These are phyloP conservation scores for Metschnikowia cubensis DNA, from an alignment of 805 yeast genomes.

Conservation along the genomic window DNA sequence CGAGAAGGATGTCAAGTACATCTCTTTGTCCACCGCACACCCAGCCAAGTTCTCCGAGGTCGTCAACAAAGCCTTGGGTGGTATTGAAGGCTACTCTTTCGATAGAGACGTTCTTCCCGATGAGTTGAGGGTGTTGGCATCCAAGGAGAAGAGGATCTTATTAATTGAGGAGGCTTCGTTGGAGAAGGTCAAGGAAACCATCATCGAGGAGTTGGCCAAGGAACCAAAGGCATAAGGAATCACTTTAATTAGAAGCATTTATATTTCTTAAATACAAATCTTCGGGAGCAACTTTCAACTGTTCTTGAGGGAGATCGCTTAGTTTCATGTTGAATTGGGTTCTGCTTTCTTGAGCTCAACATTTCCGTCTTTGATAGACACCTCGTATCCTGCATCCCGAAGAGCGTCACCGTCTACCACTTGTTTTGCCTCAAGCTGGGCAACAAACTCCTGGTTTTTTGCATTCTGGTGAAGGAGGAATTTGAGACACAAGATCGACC, in stretches of 20 bases:
- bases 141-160: constrained; percentile 70
- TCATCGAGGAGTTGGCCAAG: constrained; percentile 59
- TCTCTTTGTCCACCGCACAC: constrained; percentile 94
- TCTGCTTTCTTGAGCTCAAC: constrained; percentile 45
- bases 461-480: constrained; percentile 60
- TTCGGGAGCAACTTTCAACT: neutral
- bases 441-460: constrained; percentile 73
- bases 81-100: constrained; percentile 72
- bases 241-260: neutral
- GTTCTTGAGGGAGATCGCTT: neutral
- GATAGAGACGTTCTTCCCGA: constrained; percentile 86
- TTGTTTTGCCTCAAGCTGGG: constrained; percentile 69
- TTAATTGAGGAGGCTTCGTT: constrained; percentile 69
- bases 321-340: neutral
- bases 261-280: neutral
- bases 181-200: constrained; percentile 68
- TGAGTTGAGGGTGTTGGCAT: constrained; percentile 69
- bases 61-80: constrained; percentile 72
- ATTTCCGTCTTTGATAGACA: constrained; percentile 68
- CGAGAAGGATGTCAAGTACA: constrained; percentile 41
- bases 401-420: constrained; percentile 55
- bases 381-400: constrained; percentile 70
- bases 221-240: constrained; percentile 12
- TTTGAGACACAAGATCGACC: constrained; percentile 75
- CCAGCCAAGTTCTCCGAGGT: constrained; percentile 99